Base-by-base conservation (phyloP, 176 grass and related monocot genomes). In the Alloteropsis semialata region DNA sequence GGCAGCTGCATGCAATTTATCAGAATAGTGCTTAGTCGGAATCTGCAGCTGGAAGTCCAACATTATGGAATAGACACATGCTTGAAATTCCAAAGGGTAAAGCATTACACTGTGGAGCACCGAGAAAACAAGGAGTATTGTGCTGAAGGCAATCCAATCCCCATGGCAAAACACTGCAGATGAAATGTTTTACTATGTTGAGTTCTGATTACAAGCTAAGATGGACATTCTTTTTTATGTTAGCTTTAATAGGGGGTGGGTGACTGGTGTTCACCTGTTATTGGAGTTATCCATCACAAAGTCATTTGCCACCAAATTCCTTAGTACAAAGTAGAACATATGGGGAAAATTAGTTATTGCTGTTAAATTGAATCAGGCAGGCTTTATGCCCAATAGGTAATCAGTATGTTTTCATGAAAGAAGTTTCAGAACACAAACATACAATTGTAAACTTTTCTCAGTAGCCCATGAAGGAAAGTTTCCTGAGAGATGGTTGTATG, bases 281-380 rank as follows among this genome's bases (percentile, higher is more conserved):
- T 94, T 92, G 33, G 89, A 90, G 84, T 67, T 82, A 83, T 86
- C 71, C 12, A 90, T 80, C 54, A 84, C 51, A 39, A 97, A 97
- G 77, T 97, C 84, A 12, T 97, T 97, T 62, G 94, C 83, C 44
- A 94, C 92, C 89, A 97, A 82, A 81, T 97, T 97, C 82, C 94
- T 97, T 46, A 69, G 36, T 33, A 82, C 28, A 88, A 65, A 36
- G 65, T 63, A 76, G 3, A 66, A 76, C n/a, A 74, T 14, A 83
- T 3, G 24, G 69, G 21, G 27, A 68, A 14, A 45, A 81, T 68
- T 61, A 91, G 44, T 76, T 29, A 78, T 22, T 45, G 43, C 29
- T 44, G 8, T 48, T 38, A 21, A 50, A 29, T 15, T 18, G 6
- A 63, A 81, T 24, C 39, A 61, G 38, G 24, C 22, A 79, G 18